Evolutionary conservation across 129 eudicot species (phyloP).

Genomic region (Deinandra increscens): DNA sequence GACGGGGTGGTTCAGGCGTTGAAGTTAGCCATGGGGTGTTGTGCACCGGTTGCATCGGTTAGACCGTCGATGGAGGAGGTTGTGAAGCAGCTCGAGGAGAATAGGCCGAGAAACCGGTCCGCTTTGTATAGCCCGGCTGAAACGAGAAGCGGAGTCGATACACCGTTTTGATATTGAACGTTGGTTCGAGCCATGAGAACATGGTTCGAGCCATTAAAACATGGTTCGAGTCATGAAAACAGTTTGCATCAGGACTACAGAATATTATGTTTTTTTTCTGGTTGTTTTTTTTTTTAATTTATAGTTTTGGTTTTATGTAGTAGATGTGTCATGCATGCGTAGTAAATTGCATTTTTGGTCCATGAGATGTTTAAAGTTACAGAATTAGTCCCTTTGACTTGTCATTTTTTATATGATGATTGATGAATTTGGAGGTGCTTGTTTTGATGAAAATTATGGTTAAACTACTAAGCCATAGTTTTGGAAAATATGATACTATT

Average conservation of each 20-base stretch:
- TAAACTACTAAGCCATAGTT: too few relatives aligned
- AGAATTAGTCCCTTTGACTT: too few relatives aligned
- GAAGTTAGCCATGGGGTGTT: constrained; percentile 98
- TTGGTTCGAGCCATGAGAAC: neutral
- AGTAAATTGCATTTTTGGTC: too few relatives aligned
- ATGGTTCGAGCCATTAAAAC: neutral
- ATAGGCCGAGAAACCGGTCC: constrained; percentile 86
- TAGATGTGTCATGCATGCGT: too few relatives aligned
- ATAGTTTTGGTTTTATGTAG: too few relatives aligned
- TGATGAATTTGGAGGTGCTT: too few relatives aligned
- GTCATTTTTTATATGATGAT: too few relatives aligned
- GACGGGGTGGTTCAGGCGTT: constrained; percentile 92
- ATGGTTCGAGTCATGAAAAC: neutral
- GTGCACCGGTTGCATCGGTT: constrained; percentile 91
- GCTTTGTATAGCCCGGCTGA: constrained; percentile 96
- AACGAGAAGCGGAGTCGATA: constrained; percentile 83
- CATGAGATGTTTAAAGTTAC: too few relatives aligned
- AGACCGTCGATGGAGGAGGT: constrained; percentile 94
- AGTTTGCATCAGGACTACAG: neutral
- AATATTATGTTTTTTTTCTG: neutral
- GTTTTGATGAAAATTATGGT: too few relatives aligned
- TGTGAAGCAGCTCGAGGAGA: constrained; percentile 92
- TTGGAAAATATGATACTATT: too few relatives aligned
- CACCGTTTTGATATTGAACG: constrained; percentile 64
- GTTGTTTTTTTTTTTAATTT: neutral